Base-by-base conservation (phyloP, 768 basidiomycete species). In the Phylloporus arenicola region DNA sequence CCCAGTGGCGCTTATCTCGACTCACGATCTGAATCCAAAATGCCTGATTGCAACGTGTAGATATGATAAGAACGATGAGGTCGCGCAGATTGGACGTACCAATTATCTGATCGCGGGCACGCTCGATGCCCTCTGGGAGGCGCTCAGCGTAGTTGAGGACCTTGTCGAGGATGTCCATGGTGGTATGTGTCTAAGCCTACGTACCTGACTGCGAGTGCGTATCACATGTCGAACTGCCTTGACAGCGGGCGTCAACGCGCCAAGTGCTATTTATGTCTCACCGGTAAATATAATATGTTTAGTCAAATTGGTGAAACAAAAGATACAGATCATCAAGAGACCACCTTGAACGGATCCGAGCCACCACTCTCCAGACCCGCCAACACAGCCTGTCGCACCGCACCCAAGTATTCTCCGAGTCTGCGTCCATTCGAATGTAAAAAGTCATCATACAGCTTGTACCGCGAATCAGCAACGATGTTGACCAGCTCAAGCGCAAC, bases 401-500 rank as follows among this genome's bases (percentile, higher is more conserved):
- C 81, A 1, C 76, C 77, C 30, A 96, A 69, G 64, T 96, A 95
- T 50, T 85, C 84, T 8, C 75, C 77, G 39, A 96, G 65, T 51
- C 78, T 70, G 35, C 80, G 73, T 8, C 82, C 82, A 25, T 79
- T 76, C 41, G 77, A 74, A 6, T 58, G 65, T 22, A 86, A 73
- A 67, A 95, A 96, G 65, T 92, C 92, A 56, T 88, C 82, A 60
- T 93, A 92, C 13, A 96, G 68, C 57, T 81, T 81, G 68, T 89
- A 88, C 39, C 88, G 79, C 52, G 91, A 90, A 64, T 93, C 91
- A 0, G 92, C 92, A 6, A 97, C 84, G 29, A 88, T 72, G 57
- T 88, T 92, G n/a, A 82, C 82, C 5, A 97, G 75, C 40, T 85
- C 74, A 52, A 97, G 68, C 0, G 86, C 83, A 9, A 78, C 78